Evolutionary conservation across 495 filamentous ascomycete species (phyloP).

Genomic region (Penicillium crystallinum): DNA sequence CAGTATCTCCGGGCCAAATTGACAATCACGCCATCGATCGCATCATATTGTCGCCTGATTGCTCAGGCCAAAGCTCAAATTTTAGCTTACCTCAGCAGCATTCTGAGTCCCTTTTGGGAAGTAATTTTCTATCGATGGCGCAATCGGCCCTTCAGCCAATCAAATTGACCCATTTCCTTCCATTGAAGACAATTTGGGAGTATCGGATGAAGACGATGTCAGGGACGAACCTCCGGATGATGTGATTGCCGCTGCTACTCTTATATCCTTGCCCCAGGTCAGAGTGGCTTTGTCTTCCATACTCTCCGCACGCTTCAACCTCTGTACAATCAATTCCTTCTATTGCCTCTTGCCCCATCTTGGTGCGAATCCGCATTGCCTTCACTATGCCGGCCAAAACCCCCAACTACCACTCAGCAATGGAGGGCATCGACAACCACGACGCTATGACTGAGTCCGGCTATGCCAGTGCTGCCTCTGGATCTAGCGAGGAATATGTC

Average conservation of each 20-base stretch:
- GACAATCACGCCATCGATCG: background rate
- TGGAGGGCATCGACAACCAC: slow-evolving; percentile 32
- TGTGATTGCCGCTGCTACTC: slow-evolving; percentile 30
- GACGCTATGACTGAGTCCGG: slow-evolving; percentile 67
- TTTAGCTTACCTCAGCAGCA: background rate
- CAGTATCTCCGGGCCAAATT: background rate
- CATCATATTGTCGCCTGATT: background rate
- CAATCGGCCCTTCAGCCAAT: slow-evolving; percentile 17
- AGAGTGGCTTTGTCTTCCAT: slow-evolving; percentile 18
- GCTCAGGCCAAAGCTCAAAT: background rate
- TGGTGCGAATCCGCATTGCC: background rate
- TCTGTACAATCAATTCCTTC: slow-evolving; percentile 1
- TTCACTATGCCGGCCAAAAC: slow-evolving; percentile 41
- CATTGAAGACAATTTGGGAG: background rate
- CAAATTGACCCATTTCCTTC: background rate
- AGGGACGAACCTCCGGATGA: slow-evolving; percentile 27
- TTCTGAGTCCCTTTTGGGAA: background rate
- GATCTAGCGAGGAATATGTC: slow-evolving; percentile 58
- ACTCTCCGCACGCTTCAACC: slow-evolving; percentile 5
- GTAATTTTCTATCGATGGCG: slow-evolving; percentile 21
- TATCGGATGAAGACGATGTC: slow-evolving; percentile 21
- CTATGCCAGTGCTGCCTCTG: slow-evolving; percentile 70
- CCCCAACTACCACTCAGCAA: slow-evolving; percentile 36
- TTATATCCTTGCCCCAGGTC: slow-evolving; percentile 29
- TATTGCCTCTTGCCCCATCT: background rate